A percentile compares a stretch with the other conserved stretches of the same genome.
Evolutionary conservation across 805 yeast genomes (phyloP).

Genomic region (Candida incommunis): DNA sequence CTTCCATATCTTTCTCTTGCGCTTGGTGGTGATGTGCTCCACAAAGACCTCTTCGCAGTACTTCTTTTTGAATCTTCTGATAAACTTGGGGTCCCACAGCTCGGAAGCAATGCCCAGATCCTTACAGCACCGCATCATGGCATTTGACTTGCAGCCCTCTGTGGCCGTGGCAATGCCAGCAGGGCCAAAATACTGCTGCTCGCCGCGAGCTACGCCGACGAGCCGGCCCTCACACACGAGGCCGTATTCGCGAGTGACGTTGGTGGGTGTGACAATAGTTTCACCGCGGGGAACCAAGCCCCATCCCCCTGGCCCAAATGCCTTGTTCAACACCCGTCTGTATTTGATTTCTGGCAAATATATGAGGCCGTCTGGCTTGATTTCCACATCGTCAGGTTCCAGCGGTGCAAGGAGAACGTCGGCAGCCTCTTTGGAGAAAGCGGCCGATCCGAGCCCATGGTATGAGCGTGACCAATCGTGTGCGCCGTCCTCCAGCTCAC

Average conservation of each 20-base stretch:
- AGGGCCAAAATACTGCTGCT: slow-evolving; percentile 80
- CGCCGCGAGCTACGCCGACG: slow-evolving; percentile 89
- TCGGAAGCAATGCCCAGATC: slow-evolving; percentile 95
- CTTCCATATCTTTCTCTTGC: slow-evolving; percentile 68
- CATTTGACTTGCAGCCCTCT: slow-evolving; percentile 94
- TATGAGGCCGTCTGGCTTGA: slow-evolving; percentile 88
- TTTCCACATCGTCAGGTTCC: slow-evolving; percentile 66
- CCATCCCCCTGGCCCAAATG: slow-evolving; percentile 99
- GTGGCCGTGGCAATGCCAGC: slow-evolving; percentile 87
- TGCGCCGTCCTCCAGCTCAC: slow-evolving; percentile 4
- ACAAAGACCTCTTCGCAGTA: slow-evolving; percentile 74
- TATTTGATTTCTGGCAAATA: slow-evolving; percentile 93
- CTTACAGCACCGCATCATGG: slow-evolving; percentile 94
- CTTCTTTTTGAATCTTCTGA: slow-evolving; percentile 47
- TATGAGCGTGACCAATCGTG: slow-evolving; percentile 76
- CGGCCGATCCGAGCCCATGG: slow-evolving; percentile 70
- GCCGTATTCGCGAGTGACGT: slow-evolving; percentile 83
- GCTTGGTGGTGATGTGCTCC: slow-evolving; percentile 71
- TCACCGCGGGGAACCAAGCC: slow-evolving; percentile 90
- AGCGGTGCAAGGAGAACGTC: slow-evolving; percentile 48
- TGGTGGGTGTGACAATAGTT: slow-evolving; percentile 56
- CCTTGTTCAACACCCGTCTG: slow-evolving; percentile 71
- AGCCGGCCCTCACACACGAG: slow-evolving; percentile 75
- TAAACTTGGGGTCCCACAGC: slow-evolving; percentile 92
- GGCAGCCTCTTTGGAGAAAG: slow-evolving; percentile 51